Conservation (phyloP, 2,329 filamentous ascomycete species). For the Phaeosphaeriaceae sp. region DNA sequence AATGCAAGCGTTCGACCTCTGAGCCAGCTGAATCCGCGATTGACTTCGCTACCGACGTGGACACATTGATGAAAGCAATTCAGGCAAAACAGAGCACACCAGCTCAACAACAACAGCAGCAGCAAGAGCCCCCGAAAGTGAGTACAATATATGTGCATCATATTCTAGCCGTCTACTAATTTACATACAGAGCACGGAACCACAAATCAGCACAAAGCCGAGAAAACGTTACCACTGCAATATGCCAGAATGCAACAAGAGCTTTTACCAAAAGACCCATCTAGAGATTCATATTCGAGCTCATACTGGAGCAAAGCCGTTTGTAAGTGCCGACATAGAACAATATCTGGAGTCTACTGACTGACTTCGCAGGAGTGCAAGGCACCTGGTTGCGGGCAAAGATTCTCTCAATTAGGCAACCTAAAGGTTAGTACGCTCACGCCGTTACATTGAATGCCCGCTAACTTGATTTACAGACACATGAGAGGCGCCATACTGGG, state of each 20-base stretch:
- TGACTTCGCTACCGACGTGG: constrained; percentile 80
- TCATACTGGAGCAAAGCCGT: constrained; percentile 90
- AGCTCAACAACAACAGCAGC: constrained; percentile 32
- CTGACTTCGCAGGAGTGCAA: constrained; percentile 63
- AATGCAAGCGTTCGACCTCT: constrained; percentile 56
- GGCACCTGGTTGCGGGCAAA: constrained; percentile 73
- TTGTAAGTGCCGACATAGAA: constrained; percentile 64
- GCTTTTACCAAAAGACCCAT: constrained; percentile 90
- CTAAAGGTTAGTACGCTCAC: constrained; percentile 68
- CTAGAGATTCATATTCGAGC: constrained; percentile 86
- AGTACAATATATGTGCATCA: constrained; percentile 11
- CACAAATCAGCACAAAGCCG: constrained; percentile 46
- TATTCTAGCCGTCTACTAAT: constrained; percentile 3
- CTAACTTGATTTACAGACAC: constrained; percentile 64
- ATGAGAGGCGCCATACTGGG: constrained; percentile 85
- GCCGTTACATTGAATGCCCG: background rate
- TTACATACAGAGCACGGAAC: constrained; percentile 26
- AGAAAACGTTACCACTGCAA: constrained; percentile 77
- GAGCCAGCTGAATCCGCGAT: constrained; percentile 54
- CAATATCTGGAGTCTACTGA: constrained; percentile 13
- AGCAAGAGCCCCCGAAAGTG: constrained; percentile 39
- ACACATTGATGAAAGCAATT: constrained; percentile 87
- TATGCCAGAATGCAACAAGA: constrained; percentile 76
- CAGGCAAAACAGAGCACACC: constrained; percentile 67
- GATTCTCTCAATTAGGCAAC: constrained; percentile 90